Conservation (phyloP, 2,329 filamentous ascomycete genomes). For the Venturia carpophila region DNA sequence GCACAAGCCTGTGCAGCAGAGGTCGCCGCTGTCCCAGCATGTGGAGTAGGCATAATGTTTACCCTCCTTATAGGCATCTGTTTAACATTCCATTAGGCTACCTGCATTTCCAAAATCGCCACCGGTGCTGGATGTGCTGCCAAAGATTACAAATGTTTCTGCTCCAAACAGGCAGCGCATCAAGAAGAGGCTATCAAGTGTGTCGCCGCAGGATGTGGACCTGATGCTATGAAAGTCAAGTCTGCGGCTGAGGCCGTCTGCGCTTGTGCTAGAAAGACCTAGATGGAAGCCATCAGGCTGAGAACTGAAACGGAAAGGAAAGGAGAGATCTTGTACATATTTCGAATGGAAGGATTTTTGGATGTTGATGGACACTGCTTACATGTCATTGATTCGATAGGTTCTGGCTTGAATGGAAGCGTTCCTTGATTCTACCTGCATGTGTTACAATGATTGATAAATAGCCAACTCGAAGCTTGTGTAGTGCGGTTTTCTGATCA, state of each 20-base stretch:
- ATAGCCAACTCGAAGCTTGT: background rate
- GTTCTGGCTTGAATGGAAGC: no score
- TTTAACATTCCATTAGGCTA: background rate
- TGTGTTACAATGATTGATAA: no score
- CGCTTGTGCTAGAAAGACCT: background rate
- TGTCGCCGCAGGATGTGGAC: background rate
- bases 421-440: no score
- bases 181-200: background rate
- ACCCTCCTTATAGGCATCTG: background rate
- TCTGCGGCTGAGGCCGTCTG: background rate
- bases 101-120: background rate
- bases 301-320: background rate
- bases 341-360: no score
- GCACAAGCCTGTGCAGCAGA: background rate
- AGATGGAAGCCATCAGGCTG: background rate
- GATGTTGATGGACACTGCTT: no score
- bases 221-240: background rate
- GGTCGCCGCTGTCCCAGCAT: background rate
- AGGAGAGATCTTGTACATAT: background rate
- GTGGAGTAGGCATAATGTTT: background rate
- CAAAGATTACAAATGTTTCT: slow-evolving; percentile 4
- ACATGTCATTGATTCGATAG: no score
- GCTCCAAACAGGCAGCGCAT: background rate
- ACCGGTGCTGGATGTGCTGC: background rate
- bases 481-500: background rate